Conservation (phyloP, 441 rosid species). For the Erodium texanum region DNA sequence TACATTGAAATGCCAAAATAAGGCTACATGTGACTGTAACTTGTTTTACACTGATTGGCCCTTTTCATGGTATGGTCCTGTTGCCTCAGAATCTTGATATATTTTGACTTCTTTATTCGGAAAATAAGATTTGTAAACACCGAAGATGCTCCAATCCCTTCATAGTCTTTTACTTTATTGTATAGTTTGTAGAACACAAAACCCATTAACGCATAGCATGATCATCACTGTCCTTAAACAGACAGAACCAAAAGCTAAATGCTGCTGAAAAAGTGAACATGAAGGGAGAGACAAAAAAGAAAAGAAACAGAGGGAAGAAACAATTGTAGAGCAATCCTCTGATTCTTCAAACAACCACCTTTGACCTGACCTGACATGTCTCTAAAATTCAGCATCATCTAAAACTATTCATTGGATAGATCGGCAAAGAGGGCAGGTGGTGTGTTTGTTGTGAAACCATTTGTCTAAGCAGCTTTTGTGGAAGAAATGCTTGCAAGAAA, state of each 20-base stretch:
- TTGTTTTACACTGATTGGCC: not conserved
- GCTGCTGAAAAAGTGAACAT: no score
- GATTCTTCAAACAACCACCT: not conserved
- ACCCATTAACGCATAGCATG: not conserved
- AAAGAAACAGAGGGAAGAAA: not conserved
- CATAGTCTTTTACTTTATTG: not conserved
- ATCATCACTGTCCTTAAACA: not conserved
- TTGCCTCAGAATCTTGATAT: not conserved
- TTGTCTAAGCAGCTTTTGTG: slow-evolving; percentile 62
- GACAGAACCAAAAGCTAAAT: not conserved
- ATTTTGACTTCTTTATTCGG: not conserved
- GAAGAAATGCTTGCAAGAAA: slow-evolving; percentile 79
- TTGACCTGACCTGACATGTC: not conserved
- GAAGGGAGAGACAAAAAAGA: not conserved
- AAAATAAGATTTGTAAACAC: not conserved
- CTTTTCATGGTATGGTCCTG: not conserved
- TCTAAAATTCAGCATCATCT: not conserved
- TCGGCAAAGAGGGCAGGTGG: slow-evolving; percentile 72
- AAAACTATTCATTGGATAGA: slow-evolving; percentile 43
- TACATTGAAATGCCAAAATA: no score
- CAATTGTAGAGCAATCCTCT: not conserved
- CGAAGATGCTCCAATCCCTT: not conserved
- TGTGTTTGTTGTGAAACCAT: slow-evolving; percentile 56
- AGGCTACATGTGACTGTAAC: no score
- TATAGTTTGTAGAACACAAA: not conserved